Evolutionary conservation across 2,329 filamentous ascomycete species (phyloP).

Genomic region (Cryoendolithus antarcticus): DNA sequence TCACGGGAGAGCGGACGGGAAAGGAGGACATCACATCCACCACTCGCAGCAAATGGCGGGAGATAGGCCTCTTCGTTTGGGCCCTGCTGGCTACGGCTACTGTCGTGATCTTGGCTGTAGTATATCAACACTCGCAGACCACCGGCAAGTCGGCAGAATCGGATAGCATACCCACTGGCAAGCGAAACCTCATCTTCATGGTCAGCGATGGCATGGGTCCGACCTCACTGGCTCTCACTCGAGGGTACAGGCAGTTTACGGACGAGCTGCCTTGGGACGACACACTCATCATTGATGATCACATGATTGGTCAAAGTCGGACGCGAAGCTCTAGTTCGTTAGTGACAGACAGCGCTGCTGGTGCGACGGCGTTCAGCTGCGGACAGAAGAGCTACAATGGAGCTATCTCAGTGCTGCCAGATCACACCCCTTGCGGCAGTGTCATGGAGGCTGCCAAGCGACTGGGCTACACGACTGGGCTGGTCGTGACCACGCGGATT

Average conservation of each 20-base stretch:
- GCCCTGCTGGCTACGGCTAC: conserved; percentile 66
- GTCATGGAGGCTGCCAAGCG: conserved; percentile 87
- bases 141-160: conserved; percentile 1
- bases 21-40: conserved; percentile 16
- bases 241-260: conserved; percentile 71
- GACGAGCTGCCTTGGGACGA: conserved; percentile 62
- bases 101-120: conserved; percentile 69
- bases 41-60: conserved; percentile 49
- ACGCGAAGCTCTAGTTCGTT: conserved; percentile 75
- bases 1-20: conserved; percentile 39
- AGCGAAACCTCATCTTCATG: conserved; percentile 97
- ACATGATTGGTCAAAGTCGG: conserved; percentile 80
- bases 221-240: conserved; percentile 73
- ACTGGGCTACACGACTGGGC: conserved; percentile 79
- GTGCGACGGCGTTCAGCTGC: conserved; percentile 91
- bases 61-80: conserved; percentile 70
- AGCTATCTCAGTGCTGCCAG: conserved; percentile 79
- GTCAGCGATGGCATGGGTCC: conserved; percentile 98
- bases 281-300: conserved; percentile 67
- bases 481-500: conserved; percentile 89
- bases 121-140: conserved; percentile 51
- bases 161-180: conserved; percentile 37
- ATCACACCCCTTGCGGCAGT: conserved; percentile 78
- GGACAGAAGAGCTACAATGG: conserved; percentile 92
- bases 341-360: conserved; percentile 92